Base-by-base conservation (phyloP, 495 filamentous ascomycete genomes). In the Baudoinia panamericana region DNA sequence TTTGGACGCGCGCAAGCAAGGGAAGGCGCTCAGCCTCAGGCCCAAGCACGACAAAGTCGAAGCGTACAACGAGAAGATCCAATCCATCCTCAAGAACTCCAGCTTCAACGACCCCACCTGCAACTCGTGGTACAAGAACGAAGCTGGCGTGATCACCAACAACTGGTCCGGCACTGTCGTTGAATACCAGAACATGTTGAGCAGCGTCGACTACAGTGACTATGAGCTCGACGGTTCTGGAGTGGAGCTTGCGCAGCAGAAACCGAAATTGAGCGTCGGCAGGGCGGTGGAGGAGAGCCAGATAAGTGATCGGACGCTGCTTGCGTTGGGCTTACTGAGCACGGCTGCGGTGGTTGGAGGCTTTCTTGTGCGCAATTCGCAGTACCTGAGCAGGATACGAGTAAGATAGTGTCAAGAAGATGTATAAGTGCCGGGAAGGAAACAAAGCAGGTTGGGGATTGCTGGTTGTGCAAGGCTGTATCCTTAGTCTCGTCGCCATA, bases 51-150 rank as follows among this genome's bases (percentile, higher is more conserved):
- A 53, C 0, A 56, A 50, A 6, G 37, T 70, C 13, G 45, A 61
- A 15, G 54, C 41, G 15, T 73, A 62, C 50, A 71, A 76, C 40
- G 51, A 60, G 4, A 40, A 56, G 13, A 50, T 76, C 2, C 71
- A 77, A 43, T 45, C 45, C 0, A 36, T 49, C 5, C 55, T 76
- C n/a, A 31, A 51, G 16, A 52, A 48, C 19, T 63, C 55, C 13
- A 61, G 56, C 30, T 76, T 70, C 41, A 70, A 69, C 11, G 68
- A 76, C 41, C 63, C 64, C 1, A 63, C 62, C 21, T 76, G 71
- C 50, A 61, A 57, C n/a, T 63, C 56, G 15, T 76, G 71, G 70
- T 76, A 75, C 48, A 74, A 73, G 56, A 63, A 57, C 26, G 59
- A 64, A 0, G 58, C 65, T 10, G 73, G 70, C 1, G 43, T 59